Base-by-base conservation (phyloP, 2,329 filamentous ascomycete genomes). In the Penicillium nordicum region DNA sequence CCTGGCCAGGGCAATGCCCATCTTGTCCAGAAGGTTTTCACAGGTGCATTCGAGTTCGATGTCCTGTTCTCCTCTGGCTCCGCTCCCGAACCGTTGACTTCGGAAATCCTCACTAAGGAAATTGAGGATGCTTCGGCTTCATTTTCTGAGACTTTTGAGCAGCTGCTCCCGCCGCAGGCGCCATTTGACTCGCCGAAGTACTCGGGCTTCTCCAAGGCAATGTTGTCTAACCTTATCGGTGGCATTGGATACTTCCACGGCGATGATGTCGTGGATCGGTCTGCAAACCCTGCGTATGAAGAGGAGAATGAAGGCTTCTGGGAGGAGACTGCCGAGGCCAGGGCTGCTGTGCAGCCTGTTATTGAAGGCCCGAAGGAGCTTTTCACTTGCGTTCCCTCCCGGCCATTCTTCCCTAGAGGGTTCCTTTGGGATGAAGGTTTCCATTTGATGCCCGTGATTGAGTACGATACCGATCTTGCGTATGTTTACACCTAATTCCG, bases 361-460 rank as follows among this genome's bases (percentile, higher is more conserved):
- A 75, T 88, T 0, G 92, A 95, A 69, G 90, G 90, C 0, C 91
- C 93, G 1, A 90, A 88, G 53, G 90, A 96, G 72, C 83, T 99
- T 2, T 97, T 92, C 72, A 95, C 92, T 7, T 90, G 87, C 66
- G 88, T 97, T 55, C 94, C 94, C 0, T 97, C 93, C 9, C 82
- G 94, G 5, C 90, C 94, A 0, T 99, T 99, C 79, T 99, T 99
- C 76, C 94, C 94, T 1, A 84, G 94, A 59, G 94, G 94, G 0
- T 99, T 99, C 72, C 81, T 97, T 4, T 99, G 94, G 94, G 94
- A 99, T 67, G 94, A 99, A 73, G 94, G 94, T 0, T 99, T 97
- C 76, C 94, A 99, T 69, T 80, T 99, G 36, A 79, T 96, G 46
- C 92, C 92, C 1, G 87, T 99, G 52, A 83, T 91, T 21, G 93